Evolutionary conservation across 2,329 filamentous ascomycete genomes (phyloP).

Genomic region (Nemania serpens): DNA sequence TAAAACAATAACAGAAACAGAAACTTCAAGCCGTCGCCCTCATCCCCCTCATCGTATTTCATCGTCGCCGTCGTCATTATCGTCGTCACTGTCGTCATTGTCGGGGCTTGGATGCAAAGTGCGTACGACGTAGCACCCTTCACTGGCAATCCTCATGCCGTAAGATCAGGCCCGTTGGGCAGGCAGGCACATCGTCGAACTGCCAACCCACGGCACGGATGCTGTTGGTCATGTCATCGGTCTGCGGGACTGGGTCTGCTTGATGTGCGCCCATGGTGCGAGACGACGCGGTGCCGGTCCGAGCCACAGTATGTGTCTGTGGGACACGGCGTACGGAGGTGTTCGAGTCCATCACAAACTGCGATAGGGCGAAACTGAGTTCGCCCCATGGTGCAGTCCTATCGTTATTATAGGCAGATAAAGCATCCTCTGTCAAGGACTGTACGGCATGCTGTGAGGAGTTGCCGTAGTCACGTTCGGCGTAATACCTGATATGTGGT

Average conservation of each 20-base stretch:
- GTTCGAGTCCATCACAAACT: constrained; percentile 14
- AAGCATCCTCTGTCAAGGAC: constrained; percentile 29
- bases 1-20: neutral
- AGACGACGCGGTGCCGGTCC: constrained; percentile 22
- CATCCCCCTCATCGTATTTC: neutral
- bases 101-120: neutral
- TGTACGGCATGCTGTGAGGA: neutral
- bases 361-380: constrained; percentile 13
- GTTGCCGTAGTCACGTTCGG: constrained; percentile 23
- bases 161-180: constrained; percentile 13
- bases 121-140: neutral
- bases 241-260: neutral
- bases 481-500: constrained; percentile 5
- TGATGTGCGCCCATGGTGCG: constrained; percentile 13
- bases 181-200: constrained; percentile 27
- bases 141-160: constrained; percentile 28
- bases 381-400: constrained; percentile 11
- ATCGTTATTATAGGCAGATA: constrained; percentile 29
- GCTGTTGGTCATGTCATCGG: constrained; percentile 13
- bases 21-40: neutral
- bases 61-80: neutral
- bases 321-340: constrained; percentile 23
- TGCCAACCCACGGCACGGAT: constrained; percentile 24
- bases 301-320: constrained; percentile 20
- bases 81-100: neutral